Conservation (phyloP, 192 early-diverging fungal species). For the Phycomyces nitens region DNA sequence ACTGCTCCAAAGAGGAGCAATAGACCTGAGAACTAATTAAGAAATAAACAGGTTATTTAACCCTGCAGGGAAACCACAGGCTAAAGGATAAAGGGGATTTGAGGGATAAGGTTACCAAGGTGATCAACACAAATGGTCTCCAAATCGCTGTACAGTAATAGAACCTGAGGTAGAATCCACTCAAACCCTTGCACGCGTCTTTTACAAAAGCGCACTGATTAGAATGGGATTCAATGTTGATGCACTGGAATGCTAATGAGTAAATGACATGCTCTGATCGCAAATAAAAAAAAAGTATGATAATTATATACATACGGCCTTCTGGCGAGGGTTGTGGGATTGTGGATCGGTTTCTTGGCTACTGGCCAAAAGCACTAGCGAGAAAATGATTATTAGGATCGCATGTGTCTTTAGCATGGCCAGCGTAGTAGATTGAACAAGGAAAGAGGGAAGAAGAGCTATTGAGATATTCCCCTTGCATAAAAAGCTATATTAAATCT, state of each 20-base stretch:
- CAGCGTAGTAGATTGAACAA: neutral
- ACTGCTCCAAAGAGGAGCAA: constrained; percentile 60
- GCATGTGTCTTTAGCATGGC: neutral
- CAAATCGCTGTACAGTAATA: constrained; percentile 48
- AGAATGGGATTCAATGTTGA: constrained; percentile 10
- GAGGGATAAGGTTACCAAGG: constrained; percentile 38
- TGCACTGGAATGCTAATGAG: constrained; percentile 6
- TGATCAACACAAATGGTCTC: constrained; percentile 27
- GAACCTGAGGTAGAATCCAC: constrained; percentile 47
- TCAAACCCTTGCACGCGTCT: constrained; percentile 57
- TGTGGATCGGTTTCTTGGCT: neutral
- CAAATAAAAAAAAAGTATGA: too few species aligned
- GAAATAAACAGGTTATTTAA: neutral
- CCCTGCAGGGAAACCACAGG: constrained; percentile 2
- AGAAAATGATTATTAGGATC: neutral
- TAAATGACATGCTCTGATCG: neutral
- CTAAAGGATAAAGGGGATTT: neutral
- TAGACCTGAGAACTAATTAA: constrained; percentile 49
- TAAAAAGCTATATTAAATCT: too few species aligned
- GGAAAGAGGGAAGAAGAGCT: too few species aligned
- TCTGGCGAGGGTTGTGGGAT: neutral
- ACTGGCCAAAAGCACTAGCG: neutral
- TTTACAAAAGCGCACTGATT: constrained; percentile 58
- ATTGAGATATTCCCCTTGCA: too few species aligned
- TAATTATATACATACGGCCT: too few species aligned